Base-by-base conservation (phyloP, 768 basidiomycete genomes). In the Trametes sanguinea region DNA sequence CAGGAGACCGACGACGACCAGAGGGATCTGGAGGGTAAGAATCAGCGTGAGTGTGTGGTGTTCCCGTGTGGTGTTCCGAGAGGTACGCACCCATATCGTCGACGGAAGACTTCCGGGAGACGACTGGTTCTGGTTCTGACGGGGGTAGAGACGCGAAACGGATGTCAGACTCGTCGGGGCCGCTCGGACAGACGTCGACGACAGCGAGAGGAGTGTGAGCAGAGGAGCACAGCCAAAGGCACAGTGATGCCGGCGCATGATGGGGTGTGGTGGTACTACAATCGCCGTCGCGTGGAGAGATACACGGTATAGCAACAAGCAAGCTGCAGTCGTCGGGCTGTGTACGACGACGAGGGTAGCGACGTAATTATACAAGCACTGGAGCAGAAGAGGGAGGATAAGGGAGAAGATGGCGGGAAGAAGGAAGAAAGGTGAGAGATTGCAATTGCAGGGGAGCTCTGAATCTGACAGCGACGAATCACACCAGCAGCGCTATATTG, bases 71-170 rank as follows among this genome's bases (percentile, higher is more conserved):
- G 22, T 50, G 46, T 37, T 47, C 39, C 48, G 48, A 16, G 40
- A 46, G n/a, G 42, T 42, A 58, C 64, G 52, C 57, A 65, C 64
- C 60, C 60, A 65, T 54, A 65, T 43, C n/a, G 35, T 35, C 32
- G 35, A n/a, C 54, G 50, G 44, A 30, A 58, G 44, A 37, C 32
- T 22, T 27, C 39, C 51, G 6, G 27, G 7, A 30, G 45, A 5
- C 5, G 17, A 9, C 22, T n/a, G 29, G 13, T 44, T 35, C n/a
- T 43, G 6, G 16, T 22, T 29, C 29, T 57, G 56, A 29, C 62
- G 32, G 13, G 53, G 50, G 6, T 27, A 44, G 35, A 60, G 50
- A 17, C 13, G 51, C 11, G 44, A 42, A 17, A 30, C 7, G 9
- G 42, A 43, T 14, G 7, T 3, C 1, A n/a, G 42, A 2, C 42